phyloP scores from a whole-genome alignment of 441 rosid genomes.

The Brassica hybrid region DNA sequence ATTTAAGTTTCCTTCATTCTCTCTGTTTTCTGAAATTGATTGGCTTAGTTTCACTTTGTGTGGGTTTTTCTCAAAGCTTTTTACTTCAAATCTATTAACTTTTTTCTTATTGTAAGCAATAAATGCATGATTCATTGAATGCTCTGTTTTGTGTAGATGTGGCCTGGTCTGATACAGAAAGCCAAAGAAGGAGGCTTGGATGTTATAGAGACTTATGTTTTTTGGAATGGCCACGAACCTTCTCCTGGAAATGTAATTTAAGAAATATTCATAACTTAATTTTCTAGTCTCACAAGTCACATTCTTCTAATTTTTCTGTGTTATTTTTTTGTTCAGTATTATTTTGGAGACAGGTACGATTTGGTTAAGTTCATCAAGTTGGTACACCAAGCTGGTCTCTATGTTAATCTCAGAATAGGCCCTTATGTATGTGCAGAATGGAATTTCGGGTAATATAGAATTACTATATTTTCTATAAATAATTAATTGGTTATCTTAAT shows the following conservation, averaged over 20 bases:
- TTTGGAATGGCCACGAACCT: conserved; percentile 83
- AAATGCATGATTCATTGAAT: conserved; percentile 33
- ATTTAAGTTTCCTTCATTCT: not conserved
- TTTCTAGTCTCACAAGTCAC: conserved; percentile 16
- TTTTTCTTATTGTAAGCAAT: not conserved
- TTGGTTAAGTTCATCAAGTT: conserved; percentile 62
- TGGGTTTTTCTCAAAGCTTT: conserved; percentile 4
- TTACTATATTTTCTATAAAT: not conserved
- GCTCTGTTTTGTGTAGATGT: conserved; percentile 58
- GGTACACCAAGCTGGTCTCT: conserved; percentile 72
- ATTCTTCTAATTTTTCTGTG: conserved; percentile 10
- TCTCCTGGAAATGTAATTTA: conserved; percentile 61
- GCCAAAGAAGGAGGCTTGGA: conserved; percentile 78
- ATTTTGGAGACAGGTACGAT: conserved; percentile 70
- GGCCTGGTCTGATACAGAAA: conserved; percentile 75
- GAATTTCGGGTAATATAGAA: conserved; percentile 58
- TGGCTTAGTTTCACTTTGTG: conserved; percentile 26
- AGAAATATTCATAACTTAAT: not conserved
- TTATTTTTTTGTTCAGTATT: conserved; percentile 43
- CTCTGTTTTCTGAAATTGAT: not conserved
- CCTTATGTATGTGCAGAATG: conserved; percentile 71
- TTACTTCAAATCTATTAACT: not conserved
- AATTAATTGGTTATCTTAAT: not conserved
- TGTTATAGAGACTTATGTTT: conserved; percentile 70
- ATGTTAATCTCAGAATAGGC: conserved; percentile 71